Conservation (phyloP, 768 basidiomycete species). For the Leucosporidium scottii region DNA sequence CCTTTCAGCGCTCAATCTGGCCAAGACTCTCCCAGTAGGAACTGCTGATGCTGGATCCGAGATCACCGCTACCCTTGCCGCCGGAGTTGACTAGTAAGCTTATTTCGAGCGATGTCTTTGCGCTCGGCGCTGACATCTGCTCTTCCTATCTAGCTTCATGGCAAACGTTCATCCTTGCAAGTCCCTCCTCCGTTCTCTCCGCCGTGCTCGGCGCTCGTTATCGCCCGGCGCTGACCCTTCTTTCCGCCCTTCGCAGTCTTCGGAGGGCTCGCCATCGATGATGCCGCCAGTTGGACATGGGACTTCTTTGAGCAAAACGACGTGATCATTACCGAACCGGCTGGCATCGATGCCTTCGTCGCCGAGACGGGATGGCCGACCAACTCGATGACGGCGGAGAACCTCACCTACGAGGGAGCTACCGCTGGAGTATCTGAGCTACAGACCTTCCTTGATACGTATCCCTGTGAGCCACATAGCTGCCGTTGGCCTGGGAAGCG, state of each 20-base stretch:
- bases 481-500: too few relatives aligned
- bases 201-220: too few relatives aligned
- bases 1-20: constrained; percentile 37
- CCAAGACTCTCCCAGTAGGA: constrained; percentile 43
- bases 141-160: constrained; percentile 58
- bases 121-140: constrained; percentile 40
- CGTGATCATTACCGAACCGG: constrained; percentile 45
- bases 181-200: too few relatives aligned
- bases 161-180: constrained; percentile 41
- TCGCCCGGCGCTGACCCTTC: too few relatives aligned
- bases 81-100: constrained; percentile 65
- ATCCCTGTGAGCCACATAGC: constrained; percentile 57
- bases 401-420: constrained; percentile 21
- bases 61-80: constrained; percentile 37
- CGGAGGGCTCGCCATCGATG: background rate
- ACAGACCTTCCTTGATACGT: constrained; percentile 74
- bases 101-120: too few relatives aligned
- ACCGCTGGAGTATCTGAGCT: constrained; percentile 24
- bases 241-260: background rate
- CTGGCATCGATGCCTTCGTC: constrained; percentile 74
- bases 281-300: constrained; percentile 72
- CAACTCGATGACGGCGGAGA: constrained; percentile 35
- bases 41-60: constrained; percentile 45
- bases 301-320: constrained; percentile 62
- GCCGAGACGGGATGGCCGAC: constrained; percentile 69